Evolutionary conservation across 177 flowering plant genomes (phyloP).

Genomic region (Vitis hybrid): DNA sequence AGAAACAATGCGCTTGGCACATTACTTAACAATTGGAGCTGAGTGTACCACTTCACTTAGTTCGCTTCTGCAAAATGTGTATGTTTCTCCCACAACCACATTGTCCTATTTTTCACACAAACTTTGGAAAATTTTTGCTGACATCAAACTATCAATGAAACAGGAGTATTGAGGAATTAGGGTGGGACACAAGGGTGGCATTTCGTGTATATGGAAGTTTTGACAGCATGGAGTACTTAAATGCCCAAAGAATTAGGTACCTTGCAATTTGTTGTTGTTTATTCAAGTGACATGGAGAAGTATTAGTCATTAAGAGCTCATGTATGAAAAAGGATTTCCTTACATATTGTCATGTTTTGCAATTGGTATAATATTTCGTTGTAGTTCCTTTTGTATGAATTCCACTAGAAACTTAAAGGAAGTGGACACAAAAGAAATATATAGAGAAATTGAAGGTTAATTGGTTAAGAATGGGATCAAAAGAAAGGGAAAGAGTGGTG

Average conservation of each 20-base stretch:
- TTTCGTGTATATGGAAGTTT: slow-evolving; percentile 71
- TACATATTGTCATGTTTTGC: too few species aligned
- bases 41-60: slow-evolving; percentile 65
- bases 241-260: slow-evolving; percentile 88
- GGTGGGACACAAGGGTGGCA: slow-evolving; percentile 85
- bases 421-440: too few species aligned
- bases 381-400: too few species aligned
- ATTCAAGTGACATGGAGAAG: too few species aligned
- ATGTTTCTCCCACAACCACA: slow-evolving; percentile 26
- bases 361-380: too few species aligned
- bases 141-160: slow-evolving; percentile 15
- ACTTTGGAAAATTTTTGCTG: slow-evolving; percentile 14
- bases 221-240: slow-evolving; percentile 73
- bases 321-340: too few species aligned
- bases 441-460: too few species aligned
- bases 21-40: slow-evolving; percentile 80
- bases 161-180: slow-evolving; percentile 59
- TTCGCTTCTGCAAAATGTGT: slow-evolving; percentile 57
- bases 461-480: too few species aligned
- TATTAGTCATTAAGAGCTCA: too few species aligned
- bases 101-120: neutral
- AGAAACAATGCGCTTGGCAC: slow-evolving; percentile 88
- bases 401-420: too few species aligned
- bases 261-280: neutral
- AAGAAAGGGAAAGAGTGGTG: too few species aligned